Evolutionary conservation across 352 stramenopile species (phyloP).

Genomic region (Globisporangium okanoganense): DNA sequence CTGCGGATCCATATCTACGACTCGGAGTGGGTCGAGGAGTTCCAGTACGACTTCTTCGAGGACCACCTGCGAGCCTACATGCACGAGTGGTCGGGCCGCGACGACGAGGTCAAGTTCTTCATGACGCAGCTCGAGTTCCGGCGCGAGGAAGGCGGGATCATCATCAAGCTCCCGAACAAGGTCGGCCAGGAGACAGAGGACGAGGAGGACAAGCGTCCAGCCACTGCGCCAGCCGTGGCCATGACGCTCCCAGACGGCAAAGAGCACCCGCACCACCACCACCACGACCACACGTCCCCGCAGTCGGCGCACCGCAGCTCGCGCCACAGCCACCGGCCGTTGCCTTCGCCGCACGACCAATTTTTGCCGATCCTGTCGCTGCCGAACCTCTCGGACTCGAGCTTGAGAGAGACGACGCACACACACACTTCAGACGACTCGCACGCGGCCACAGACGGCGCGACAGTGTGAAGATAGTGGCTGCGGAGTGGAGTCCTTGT

Average conservation of each 20-base stretch:
- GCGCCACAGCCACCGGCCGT: slow-evolving; percentile 9
- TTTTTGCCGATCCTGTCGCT: slow-evolving; percentile 4
- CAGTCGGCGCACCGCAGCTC: slow-evolving; percentile 5
- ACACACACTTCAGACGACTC: neutral
- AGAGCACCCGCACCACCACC: slow-evolving; percentile 9
- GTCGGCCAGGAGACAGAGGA: slow-evolving; percentile 16
- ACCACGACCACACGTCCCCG: neutral
- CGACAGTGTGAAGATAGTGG: neutral
- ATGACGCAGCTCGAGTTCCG: slow-evolving; percentile 55
- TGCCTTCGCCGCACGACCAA: neutral
- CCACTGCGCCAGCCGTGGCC: neutral
- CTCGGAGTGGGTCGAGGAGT: slow-evolving; percentile 63
- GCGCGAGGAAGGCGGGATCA: slow-evolving; percentile 53
- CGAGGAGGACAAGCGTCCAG: neutral
- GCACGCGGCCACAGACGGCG: neutral
- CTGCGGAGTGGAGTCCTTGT: too few relatives aligned
- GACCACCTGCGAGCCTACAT: slow-evolving; percentile 58
- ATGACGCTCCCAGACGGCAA: slow-evolving; percentile 1
- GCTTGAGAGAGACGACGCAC: neutral
- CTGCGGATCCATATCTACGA: slow-evolving; percentile 72
- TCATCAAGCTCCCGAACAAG: slow-evolving; percentile 67
- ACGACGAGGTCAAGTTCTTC: slow-evolving; percentile 39
- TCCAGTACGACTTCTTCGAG: slow-evolving; percentile 73
- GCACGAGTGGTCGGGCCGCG: slow-evolving; percentile 28
- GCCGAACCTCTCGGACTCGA: slow-evolving; percentile 2